Percentiles rank a stretch among this genome's conserved stretches.
Evolutionary conservation across 345 rosid genomes (phyloP).

Genomic region (Erysimum cheiranthoides): DNA sequence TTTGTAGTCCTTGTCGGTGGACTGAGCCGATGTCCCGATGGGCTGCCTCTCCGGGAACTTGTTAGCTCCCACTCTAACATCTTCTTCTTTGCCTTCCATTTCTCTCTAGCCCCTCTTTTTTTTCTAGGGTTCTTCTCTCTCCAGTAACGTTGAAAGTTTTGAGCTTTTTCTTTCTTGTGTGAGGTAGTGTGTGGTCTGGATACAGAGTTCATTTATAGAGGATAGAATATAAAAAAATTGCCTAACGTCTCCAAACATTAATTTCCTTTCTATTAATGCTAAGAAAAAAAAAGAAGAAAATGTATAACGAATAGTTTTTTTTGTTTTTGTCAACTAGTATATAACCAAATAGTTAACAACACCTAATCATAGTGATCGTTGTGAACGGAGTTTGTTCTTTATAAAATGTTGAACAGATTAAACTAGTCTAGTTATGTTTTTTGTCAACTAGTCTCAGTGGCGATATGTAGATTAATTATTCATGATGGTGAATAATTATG

Average conservation of each 20-base stretch:
- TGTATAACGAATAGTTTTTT: neutral
- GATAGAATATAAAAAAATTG: neutral
- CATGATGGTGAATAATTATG: neutral
- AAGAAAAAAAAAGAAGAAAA: no score
- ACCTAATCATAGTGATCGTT: no score
- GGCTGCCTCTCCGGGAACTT: conserved; percentile 48
- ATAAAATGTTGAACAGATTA: no score
- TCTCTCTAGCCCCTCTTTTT: neutral
- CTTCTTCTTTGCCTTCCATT: conserved; percentile 49
- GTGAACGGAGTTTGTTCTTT: no score
- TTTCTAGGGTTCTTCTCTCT: conserved; percentile 28
- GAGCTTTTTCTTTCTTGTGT: conserved; percentile 12
- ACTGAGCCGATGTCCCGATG: conserved; percentile 47
- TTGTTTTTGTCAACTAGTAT: no score
- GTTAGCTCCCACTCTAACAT: conserved; percentile 46
- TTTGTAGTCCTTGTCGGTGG: conserved; percentile 45
- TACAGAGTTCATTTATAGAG: conserved; percentile 25
- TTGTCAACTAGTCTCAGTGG: no score
- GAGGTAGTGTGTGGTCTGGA: conserved; percentile 20
- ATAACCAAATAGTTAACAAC: no score
- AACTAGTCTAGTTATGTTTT: no score
- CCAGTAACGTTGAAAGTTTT: conserved; percentile 17
- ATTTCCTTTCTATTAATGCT: neutral
- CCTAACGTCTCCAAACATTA: conserved; percentile 37
- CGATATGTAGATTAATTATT: no score